Percentiles rank a stretch among this genome's conserved stretches.
phyloP scores from a whole-genome alignment of 2,329 filamentous ascomycete genomes.

The Botrytis aclada region DNA sequence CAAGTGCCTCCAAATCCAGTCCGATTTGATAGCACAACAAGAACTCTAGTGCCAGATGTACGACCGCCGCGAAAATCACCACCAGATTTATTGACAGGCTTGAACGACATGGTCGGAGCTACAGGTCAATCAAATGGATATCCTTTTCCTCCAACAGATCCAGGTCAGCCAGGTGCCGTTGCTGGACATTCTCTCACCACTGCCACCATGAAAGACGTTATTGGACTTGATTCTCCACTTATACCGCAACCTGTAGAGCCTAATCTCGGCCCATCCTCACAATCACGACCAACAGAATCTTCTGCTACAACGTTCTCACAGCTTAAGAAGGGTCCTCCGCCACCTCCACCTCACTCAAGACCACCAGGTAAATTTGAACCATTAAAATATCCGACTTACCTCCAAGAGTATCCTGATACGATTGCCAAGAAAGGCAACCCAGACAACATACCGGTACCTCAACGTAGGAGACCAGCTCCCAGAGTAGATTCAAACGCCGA shows the following conservation, averaged over 20 bases:
- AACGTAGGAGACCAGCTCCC: slow-evolving; percentile 32
- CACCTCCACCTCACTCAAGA: slow-evolving; percentile 32
- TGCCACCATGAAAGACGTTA: slow-evolving; percentile 31
- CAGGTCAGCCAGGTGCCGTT: slow-evolving; percentile 32
- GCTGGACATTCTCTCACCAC: slow-evolving; percentile 31
- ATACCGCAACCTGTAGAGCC: slow-evolving; percentile 25
- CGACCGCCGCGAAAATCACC: slow-evolving; percentile 27
- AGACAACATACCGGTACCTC: slow-evolving; percentile 31
- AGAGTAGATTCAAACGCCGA: slow-evolving; percentile 22
- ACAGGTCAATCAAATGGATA: slow-evolving; percentile 33
- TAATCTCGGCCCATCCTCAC: slow-evolving; percentile 25
- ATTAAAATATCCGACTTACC: slow-evolving; percentile 38
- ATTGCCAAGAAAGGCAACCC: slow-evolving; percentile 30
- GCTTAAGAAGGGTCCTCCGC: slow-evolving; percentile 33
- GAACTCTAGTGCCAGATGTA: slow-evolving; percentile 33
- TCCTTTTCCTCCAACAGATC: slow-evolving; percentile 36
- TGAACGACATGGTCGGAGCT: slow-evolving; percentile 26
- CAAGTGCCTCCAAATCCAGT: slow-evolving; percentile 28
- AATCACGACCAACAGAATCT: neutral
- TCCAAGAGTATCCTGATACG: slow-evolving; percentile 40
- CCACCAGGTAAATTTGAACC: slow-evolving; percentile 40
- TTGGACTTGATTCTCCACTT: slow-evolving; percentile 28
- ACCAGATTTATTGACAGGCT: slow-evolving; percentile 31
- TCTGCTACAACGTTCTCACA: neutral
- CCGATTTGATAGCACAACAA: slow-evolving; percentile 37